phyloP scores from a whole-genome alignment of 352 stramenopile species.

The Phytophthora europaea region DNA sequence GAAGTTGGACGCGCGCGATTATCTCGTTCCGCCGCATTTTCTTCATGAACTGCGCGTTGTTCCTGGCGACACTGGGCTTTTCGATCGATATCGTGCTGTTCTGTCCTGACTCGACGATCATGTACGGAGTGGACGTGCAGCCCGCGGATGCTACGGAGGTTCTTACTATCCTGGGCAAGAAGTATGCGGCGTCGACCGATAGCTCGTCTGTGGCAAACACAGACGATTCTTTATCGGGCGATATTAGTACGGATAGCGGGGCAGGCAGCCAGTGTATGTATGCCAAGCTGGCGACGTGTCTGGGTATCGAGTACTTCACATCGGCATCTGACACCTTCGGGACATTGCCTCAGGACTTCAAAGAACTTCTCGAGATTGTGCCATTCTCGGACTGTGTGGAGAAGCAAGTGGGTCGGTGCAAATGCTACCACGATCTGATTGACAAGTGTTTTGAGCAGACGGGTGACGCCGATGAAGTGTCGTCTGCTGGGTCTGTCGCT shows the following conservation, averaged over 20 bases:
- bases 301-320: conserved; percentile 62
- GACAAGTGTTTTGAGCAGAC: conserved; percentile 53
- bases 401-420: conserved; percentile 49
- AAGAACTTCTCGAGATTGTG: conserved; percentile 66
- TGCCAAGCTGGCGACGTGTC: conserved; percentile 74
- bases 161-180: conserved; percentile 71
- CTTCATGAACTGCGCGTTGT: conserved; percentile 83
- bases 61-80: conserved; percentile 72
- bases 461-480: conserved; percentile 55
- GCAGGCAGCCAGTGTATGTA: conserved; percentile 65
- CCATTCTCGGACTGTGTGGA: conserved; percentile 52
- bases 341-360: conserved; percentile 79
- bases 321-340: conserved; percentile 58
- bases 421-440: conserved; percentile 60
- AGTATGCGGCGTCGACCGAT: conserved; percentile 49
- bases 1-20: conserved; percentile 77
- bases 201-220: conserved; percentile 33
- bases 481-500: conserved; percentile 34
- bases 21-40: conserved; percentile 88
- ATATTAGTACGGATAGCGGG: conserved; percentile 33
- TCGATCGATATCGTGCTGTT: conserved; percentile 81
- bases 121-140: conserved; percentile 77
- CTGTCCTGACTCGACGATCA: conserved; percentile 79
- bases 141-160: conserved; percentile 18
- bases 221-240: conserved; percentile 40